Evolutionary conservation across 257 asterid genomes (phyloP), one percentile per base, ranked within the genome.

Genomic region (Haberlea rhodopensis): DNA sequence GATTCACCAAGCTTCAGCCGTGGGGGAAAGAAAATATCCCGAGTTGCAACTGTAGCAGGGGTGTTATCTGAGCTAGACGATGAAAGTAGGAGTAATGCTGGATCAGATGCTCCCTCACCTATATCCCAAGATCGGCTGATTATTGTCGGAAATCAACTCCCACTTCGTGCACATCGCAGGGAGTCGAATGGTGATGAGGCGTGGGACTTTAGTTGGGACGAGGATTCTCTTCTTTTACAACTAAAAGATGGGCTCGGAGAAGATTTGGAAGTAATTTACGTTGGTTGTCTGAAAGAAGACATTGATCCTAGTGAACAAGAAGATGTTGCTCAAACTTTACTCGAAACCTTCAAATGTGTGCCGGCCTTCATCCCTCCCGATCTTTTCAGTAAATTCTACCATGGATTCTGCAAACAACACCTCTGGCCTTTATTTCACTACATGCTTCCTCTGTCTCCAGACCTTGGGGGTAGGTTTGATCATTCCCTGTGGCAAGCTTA

Each of bases 401-500:
- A 84, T 63, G 95, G 96, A 20, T 89, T 89, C 68, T 89, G 96
- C 75, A 89, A 89, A 62, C 96, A 87, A 71, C 82, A 87, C 53
- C 75, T 89, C 19, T 89, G 96, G 96, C 95, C 96, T 73, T 67
- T 89, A 68, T 89, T 89, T 78, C 97, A 89, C 72, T 89, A 89
- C 71, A 89, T 89, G 97, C 97, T 89, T 45, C 97, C 97, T 49
- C 75, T 89, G n/a, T 89, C 96, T 9, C 96, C 95, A 0, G 95
- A 89, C 66, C 96, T 87, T 31, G 95, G 95, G 55, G 96, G 96
- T 32, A 76, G 96, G 73, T 89, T 89, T 34, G 96, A 89, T 60
- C 94, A 95, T 2, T 65, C 81, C 18, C 62, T 85, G 18, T 89
- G 96, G 96, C 96, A 87, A 77, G 96, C 95, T 62, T 89, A 89